Evolutionary conservation across 1,139 yeast species (phyloP).

Genomic region (Saccharomycopsis crataegensis): DNA sequence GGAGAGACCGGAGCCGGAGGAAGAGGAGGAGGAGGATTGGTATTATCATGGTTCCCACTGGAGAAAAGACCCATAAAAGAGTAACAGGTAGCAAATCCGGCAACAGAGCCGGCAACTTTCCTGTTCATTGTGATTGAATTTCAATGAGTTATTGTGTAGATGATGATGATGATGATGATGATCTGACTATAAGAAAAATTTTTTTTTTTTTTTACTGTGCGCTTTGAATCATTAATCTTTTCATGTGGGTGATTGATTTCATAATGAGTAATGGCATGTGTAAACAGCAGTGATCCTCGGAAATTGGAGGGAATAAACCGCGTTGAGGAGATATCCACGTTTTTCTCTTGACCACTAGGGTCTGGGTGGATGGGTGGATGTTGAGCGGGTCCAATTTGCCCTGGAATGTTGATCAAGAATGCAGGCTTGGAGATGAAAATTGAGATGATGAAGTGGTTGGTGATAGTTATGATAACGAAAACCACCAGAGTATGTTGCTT

Average conservation of each 20-base stretch:
- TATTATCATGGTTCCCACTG: background rate
- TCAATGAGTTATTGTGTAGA: background rate
- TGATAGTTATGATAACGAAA: no score
- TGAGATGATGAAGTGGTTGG: no score
- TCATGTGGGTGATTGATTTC: background rate
- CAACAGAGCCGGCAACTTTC: background rate
- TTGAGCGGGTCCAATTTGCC: no score
- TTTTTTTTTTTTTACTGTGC: background rate
- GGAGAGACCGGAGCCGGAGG: background rate
- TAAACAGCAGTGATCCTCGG: background rate
- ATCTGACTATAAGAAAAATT: background rate
- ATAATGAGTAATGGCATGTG: background rate
- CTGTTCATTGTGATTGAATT: background rate
- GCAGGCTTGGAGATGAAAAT: no score
- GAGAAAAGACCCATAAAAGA: slow-evolving; percentile 9
- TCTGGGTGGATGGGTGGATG: no score
- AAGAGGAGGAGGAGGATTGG: background rate
- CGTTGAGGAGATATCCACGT: no score
- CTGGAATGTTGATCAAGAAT: no score
- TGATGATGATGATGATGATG: background rate
- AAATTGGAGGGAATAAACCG: no score
- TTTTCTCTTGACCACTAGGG: no score
- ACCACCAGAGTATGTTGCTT: no score
- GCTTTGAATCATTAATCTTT: background rate
- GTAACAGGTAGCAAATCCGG: background rate